These are phyloP conservation scores for Neonectria ditissima DNA, from an alignment of 2,329 filamentous ascomycete species.

Conservation along the genomic window DNA sequence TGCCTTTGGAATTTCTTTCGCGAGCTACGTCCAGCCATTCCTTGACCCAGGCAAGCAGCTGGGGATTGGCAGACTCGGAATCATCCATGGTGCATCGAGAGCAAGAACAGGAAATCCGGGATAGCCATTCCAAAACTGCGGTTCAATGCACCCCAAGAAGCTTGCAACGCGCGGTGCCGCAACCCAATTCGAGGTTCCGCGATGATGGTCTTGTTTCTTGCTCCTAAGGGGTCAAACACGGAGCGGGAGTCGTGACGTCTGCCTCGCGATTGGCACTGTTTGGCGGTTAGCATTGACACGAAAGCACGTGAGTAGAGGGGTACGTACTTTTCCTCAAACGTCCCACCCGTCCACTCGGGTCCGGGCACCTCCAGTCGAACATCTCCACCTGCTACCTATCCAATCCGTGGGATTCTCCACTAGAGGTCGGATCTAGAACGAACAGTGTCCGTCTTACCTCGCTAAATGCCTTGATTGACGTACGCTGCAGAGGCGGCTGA, in stretches of 20 bases:
- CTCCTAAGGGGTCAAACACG: too few relatives aligned
- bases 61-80: constrained; percentile 72
- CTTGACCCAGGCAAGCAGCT: constrained; percentile 79
- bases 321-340: constrained; percentile 6
- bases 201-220: neutral
- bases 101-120: constrained; percentile 2
- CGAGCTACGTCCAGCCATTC: constrained; percentile 80
- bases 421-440: neutral
- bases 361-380: too few relatives aligned
- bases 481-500: constrained; percentile 29
- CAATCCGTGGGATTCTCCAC: too few relatives aligned
- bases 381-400: neutral
- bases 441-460: neutral
- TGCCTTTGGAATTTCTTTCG: constrained; percentile 76
- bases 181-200: neutral
- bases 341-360: too few relatives aligned
- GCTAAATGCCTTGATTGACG: neutral
- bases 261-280: neutral
- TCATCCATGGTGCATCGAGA: constrained; percentile 46
- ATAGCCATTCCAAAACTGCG: constrained; percentile 1
- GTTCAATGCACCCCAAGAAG: constrained; percentile 7
- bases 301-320: constrained; percentile 37
- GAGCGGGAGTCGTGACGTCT: constrained; percentile 2
- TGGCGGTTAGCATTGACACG: constrained; percentile 39
- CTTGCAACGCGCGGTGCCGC: neutral